Evolutionary conservation across 305 asterid genomes (phyloP).

Genomic region (Fraxinus ornus): DNA sequence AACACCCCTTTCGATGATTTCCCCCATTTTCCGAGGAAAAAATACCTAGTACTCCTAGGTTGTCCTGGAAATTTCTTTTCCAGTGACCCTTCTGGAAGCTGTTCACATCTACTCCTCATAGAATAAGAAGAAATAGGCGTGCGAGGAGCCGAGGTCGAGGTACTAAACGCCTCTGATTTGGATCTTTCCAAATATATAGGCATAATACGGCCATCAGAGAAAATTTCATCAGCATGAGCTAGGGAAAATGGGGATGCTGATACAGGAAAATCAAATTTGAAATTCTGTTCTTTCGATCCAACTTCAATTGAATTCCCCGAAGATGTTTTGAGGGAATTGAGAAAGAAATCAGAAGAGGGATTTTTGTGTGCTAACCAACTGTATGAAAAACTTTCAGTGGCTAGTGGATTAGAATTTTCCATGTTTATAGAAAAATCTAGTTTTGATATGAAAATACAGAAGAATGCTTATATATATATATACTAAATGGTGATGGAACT

Average conservation of each 20-base stretch:
- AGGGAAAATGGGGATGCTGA: conserved; percentile 30
- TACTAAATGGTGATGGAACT: conserved; percentile 1
- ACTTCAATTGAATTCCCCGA: conserved; percentile 22
- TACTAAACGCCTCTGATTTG: neutral
- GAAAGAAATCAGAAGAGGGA: conserved; percentile 30
- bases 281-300: conserved; percentile 28
- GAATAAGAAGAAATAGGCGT: conserved; percentile 31
- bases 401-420: conserved; percentile 64
- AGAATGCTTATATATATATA: conserved; percentile 26
- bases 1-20: conserved; percentile 34
- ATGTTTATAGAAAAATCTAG: conserved; percentile 18
- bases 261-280: conserved; percentile 53
- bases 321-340: conserved; percentile 24
- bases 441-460: conserved; percentile 17
- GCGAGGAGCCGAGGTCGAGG: conserved; percentile 32
- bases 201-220: conserved; percentile 58
- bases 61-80: neutral
- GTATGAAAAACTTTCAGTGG: conserved; percentile 86
- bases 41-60: neutral
- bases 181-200: conserved; percentile 38
- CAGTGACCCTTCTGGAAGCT: neutral
- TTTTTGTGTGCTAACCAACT: conserved; percentile 62
- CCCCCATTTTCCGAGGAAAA: conserved; percentile 38
- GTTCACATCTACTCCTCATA: neutral
- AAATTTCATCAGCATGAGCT: conserved; percentile 64